These are phyloP conservation scores for Iris macrosiphon DNA, from an alignment of 106 monocot genomes.

Conservation along the genomic window DNA sequence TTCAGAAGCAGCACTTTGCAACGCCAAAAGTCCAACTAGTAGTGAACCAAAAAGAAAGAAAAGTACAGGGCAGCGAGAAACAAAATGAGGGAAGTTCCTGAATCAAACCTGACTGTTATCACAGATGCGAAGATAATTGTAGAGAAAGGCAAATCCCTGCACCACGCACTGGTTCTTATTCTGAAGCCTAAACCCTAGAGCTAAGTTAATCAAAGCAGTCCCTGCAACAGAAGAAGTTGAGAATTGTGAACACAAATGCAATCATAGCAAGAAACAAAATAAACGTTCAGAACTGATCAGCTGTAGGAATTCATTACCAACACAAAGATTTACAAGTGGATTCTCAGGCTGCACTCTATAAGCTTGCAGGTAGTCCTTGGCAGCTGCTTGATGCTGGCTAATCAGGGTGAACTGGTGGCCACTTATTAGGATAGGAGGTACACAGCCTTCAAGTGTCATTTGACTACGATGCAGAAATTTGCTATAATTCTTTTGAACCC, in stretches of 20 bases:
- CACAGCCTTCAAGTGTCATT: slow-evolving; percentile 32
- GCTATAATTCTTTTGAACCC: too few relatives aligned
- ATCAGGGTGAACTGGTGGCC: slow-evolving; percentile 77
- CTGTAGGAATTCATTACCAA: slow-evolving; percentile 36
- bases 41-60: too few relatives aligned
- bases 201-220: slow-evolving; percentile 79
- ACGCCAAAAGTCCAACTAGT: too few relatives aligned
- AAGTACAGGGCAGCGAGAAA: too few relatives aligned
- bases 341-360: slow-evolving; percentile 81
- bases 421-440: slow-evolving; percentile 65
- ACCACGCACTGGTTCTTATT: slow-evolving; percentile 75
- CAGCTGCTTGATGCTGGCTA: slow-evolving; percentile 85
- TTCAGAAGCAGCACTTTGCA: too few relatives aligned
- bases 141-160: slow-evolving; percentile 83
- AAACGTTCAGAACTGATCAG: not conserved
- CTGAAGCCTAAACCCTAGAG: slow-evolving; percentile 84
- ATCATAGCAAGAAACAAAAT: not conserved
- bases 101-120: slow-evolving; percentile 71
- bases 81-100: too few relatives aligned
- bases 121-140: slow-evolving; percentile 64
- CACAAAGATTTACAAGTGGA: slow-evolving; percentile 82
- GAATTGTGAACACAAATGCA: not conserved
- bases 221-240: slow-evolving; percentile 37
- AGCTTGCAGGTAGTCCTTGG: slow-evolving; percentile 80
- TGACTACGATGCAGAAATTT: slow-evolving; percentile 59